These are phyloP conservation scores for Claviceps lovelessii DNA, from an alignment of 2,329 filamentous ascomycete species.

Conservation along the genomic window DNA sequence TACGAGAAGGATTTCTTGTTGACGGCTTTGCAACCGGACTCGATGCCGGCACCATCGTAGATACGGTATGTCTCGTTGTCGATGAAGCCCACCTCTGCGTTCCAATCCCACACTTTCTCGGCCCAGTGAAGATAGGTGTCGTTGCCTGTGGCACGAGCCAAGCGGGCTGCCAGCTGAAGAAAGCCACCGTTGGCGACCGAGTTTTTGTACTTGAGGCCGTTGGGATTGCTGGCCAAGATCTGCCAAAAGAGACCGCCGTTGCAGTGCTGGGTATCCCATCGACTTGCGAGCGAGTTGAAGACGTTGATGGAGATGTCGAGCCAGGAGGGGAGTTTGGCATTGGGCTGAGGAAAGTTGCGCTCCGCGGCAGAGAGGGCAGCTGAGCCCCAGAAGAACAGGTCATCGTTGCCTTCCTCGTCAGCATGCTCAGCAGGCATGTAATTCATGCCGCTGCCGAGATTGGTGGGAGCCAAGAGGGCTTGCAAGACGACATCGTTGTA, in stretches of 20 bases:
- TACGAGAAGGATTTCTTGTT: slow-evolving; percentile 50
- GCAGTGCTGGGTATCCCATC: slow-evolving; percentile 58
- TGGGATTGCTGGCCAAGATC: slow-evolving; percentile 58
- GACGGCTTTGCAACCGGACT: slow-evolving; percentile 36
- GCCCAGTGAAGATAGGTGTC: slow-evolving; percentile 54
- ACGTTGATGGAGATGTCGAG: slow-evolving; percentile 53
- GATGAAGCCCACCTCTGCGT: slow-evolving; percentile 40
- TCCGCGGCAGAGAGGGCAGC: slow-evolving; percentile 55
- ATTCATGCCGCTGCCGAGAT: slow-evolving; percentile 41
- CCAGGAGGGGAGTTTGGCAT: slow-evolving; percentile 44
- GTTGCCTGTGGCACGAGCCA: slow-evolving; percentile 56
- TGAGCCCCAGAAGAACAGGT: slow-evolving; percentile 62
- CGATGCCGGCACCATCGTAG: slow-evolving; percentile 46
- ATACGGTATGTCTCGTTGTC: slow-evolving; percentile 35
- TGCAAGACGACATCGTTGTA: slow-evolving; percentile 47
- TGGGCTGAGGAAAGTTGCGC: slow-evolving; percentile 48
- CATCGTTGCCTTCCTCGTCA: slow-evolving; percentile 57
- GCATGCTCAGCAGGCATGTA: slow-evolving; percentile 43
- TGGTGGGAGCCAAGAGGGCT: slow-evolving; percentile 40
- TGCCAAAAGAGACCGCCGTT: slow-evolving; percentile 68
- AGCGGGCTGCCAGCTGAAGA: slow-evolving; percentile 64
- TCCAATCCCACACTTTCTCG: slow-evolving; percentile 53
- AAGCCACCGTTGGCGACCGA: slow-evolving; percentile 68
- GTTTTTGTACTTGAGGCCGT: slow-evolving; percentile 74
- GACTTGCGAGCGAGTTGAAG: slow-evolving; percentile 53